These are phyloP conservation scores for Pseudozyma sp. DNA, from an alignment of 1,284 basidiomycete species.

Conservation along the genomic window DNA sequence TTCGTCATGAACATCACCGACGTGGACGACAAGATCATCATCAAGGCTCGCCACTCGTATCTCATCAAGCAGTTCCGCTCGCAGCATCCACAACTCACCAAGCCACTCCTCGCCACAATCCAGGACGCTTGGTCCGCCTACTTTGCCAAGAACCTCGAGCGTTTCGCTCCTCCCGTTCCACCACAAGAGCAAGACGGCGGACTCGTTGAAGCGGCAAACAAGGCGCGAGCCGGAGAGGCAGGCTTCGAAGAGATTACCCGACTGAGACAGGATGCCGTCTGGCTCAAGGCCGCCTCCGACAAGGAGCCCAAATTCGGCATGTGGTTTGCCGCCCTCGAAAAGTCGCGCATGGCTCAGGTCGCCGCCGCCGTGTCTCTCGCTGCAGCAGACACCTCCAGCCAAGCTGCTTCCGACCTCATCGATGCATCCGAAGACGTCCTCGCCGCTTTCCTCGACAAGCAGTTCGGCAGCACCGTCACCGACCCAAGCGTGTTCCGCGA, in stretches of 20 bases:
- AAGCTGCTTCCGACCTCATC: slow-evolving; percentile 50
- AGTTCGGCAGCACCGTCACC: slow-evolving; percentile 78
- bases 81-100: slow-evolving; percentile 51
- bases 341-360: slow-evolving; percentile 60
- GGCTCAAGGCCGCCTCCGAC: slow-evolving; percentile 51
- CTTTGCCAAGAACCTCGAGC: slow-evolving; percentile 58
- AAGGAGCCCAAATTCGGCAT: slow-evolving; percentile 65
- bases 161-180: slow-evolving; percentile 61
- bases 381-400: slow-evolving; percentile 39
- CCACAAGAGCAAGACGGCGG: slow-evolving; percentile 53
- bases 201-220: slow-evolving; percentile 37
- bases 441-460: slow-evolving; percentile 48
- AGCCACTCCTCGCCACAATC: slow-evolving; percentile 52
- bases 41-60: slow-evolving; percentile 61
- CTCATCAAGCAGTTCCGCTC: slow-evolving; percentile 73
- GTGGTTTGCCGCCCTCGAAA: slow-evolving; percentile 63
- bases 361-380: slow-evolving; percentile 62
- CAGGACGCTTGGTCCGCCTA: slow-evolving; percentile 61
- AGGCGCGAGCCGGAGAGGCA: slow-evolving; percentile 57
- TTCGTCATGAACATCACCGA: slow-evolving; percentile 99
- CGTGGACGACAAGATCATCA: slow-evolving; percentile 94
- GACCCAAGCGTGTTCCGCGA: slow-evolving; percentile 88
- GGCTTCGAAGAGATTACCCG: slow-evolving; percentile 61
- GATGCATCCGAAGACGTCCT: slow-evolving; percentile 65
- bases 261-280: slow-evolving; percentile 48